Conservation (phyloP, 2,329 filamentous ascomycete genomes). For the Lasiodiplodia gonubiensis region DNA sequence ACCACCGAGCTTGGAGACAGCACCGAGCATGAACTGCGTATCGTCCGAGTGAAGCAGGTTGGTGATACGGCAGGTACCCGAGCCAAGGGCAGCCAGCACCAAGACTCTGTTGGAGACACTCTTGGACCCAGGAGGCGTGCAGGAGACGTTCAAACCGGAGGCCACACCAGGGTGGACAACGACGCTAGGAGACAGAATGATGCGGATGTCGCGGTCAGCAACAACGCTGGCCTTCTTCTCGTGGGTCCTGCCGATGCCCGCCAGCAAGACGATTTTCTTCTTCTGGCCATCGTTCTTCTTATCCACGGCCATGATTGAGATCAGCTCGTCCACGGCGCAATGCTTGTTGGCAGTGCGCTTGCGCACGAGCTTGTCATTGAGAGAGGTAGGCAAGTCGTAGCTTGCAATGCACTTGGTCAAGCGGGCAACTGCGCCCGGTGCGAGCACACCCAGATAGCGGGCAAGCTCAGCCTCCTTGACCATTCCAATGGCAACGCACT, state of each 20-base stretch:
- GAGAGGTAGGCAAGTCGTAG: slow-evolving; percentile 85
- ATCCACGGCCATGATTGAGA: slow-evolving; percentile 95
- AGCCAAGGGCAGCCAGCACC: slow-evolving; percentile 88
- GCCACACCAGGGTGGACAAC: slow-evolving; percentile 76
- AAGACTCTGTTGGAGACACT: slow-evolving; percentile 96
- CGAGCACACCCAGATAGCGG: slow-evolving; percentile 83
- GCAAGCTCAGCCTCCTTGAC: slow-evolving; percentile 96
- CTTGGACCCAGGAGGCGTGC: slow-evolving; percentile 93
- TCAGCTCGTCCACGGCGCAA: slow-evolving; percentile 82
- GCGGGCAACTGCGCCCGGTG: slow-evolving; percentile 85
- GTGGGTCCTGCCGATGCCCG: slow-evolving; percentile 84
- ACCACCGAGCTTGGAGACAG: slow-evolving; percentile 82
- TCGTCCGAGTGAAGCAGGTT: slow-evolving; percentile 97
- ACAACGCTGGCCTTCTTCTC: slow-evolving; percentile 89
- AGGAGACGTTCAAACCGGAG: slow-evolving; percentile 68
- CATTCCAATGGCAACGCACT: slow-evolving; percentile 97
- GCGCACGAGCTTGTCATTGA: slow-evolving; percentile 81
- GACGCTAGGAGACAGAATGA: slow-evolving; percentile 81
- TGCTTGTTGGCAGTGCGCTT: slow-evolving; percentile 84
- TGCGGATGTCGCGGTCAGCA: slow-evolving; percentile 80
- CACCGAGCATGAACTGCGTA: slow-evolving; percentile 94
- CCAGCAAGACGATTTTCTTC: slow-evolving; percentile 94
- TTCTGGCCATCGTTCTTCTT: slow-evolving; percentile 97
- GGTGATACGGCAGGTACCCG: slow-evolving; percentile 83
- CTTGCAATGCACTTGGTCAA: slow-evolving; percentile 93